Evolutionary conservation across 768 basidiomycete species (phyloP), one percentile per base, ranked within the genome.

Genomic region (Pluteus cervinus): DNA sequence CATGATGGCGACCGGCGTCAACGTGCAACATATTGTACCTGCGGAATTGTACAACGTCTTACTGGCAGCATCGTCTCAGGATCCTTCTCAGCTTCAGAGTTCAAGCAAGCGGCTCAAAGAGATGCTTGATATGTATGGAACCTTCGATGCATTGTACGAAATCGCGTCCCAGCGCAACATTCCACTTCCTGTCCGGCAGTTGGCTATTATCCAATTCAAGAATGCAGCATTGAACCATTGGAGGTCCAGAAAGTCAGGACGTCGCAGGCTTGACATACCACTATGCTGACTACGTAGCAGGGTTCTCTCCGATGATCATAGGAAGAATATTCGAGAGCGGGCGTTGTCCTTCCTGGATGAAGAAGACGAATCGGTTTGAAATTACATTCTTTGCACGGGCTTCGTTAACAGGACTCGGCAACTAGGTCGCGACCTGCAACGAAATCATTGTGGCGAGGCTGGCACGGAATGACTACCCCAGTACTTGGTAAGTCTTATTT

Each of bases 191-290:
- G 72, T 91, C 34, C 77, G 90, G 28, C 75, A 85, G 47, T 85
- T 86, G 55, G 79, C 84, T 17, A 86, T 89, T 45, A 84, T 93
- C 39, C 88, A 90, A 51, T 85, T 92, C 65, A 93, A 93, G 62
- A 93, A 92, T 49, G 69, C 72, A 1, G 81, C 79, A 2, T 56
- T 80, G 3, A 61, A 61, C 33, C 81, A 86, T 50, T 94, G 91
- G 91, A 69, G 74, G 52, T 81, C 80, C 22, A 63, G 80, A 62
- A 87, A 78, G 88, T 86, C 46, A 53, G 73, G 31, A 14, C 11
- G 24, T 28, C 9, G 14, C 8, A 3, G 20, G 30, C 39, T 17
- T 31, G 20, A 16, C 20, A 36, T 37, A 15, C n/a, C 8, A 14
- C 20, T n/a, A n/a, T 29, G 25, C 35, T 14, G 20, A 18, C 4